Base-by-base conservation (phyloP, 208 protist species). In the Leishmania lainsoni region DNA sequence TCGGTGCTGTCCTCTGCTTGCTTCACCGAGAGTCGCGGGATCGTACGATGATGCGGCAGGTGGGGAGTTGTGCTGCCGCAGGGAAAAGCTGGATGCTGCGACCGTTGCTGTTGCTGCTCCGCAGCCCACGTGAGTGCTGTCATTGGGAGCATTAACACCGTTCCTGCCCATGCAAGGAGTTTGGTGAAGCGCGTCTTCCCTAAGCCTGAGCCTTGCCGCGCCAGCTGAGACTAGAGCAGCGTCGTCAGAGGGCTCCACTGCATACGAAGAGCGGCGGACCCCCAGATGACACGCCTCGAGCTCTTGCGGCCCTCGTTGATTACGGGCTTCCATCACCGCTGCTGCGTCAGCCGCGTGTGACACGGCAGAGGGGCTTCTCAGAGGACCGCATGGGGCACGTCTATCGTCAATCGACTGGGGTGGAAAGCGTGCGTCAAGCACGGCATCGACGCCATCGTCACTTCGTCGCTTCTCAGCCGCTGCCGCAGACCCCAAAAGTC, bases 1-100 rank as follows among this genome's bases (percentile, higher is more conserved):
- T 49, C 68, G 68, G 68, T 73, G 68, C 68, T 49, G 68, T 29
- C 68, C 68, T 45, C 39, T 49, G 42, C 45, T 54, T 29, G 68
- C 9, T 16, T 49, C 68, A 35, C 45, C 68, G 68, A 73, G 45
- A 1, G 68, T 52, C 39, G 45, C 29, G 17, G 39, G 45, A 49
- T 73, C 22, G 68, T 49, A 52, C 26, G 52, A 29, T 4, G 68
- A 29, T 20, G 17, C 16, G 29, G 68, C 20, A 6, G 68, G n/a
- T 20, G 26, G 1, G 68, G 45, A 49, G 68, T 42, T 35, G 68
- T 29, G 68, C 45, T 73, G 68, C 26, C 12, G 45, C 42, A 10
- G 3, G 39, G 20, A 20, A 73, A 73, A 52, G 22, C 68, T 29
- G 45, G 68, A 10, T 39, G 66, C 66, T 49, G 42, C 45, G 10